Conservation (phyloP, 225 moss, liverwort and hornwort species). For the Takakia lepidozioides region DNA sequence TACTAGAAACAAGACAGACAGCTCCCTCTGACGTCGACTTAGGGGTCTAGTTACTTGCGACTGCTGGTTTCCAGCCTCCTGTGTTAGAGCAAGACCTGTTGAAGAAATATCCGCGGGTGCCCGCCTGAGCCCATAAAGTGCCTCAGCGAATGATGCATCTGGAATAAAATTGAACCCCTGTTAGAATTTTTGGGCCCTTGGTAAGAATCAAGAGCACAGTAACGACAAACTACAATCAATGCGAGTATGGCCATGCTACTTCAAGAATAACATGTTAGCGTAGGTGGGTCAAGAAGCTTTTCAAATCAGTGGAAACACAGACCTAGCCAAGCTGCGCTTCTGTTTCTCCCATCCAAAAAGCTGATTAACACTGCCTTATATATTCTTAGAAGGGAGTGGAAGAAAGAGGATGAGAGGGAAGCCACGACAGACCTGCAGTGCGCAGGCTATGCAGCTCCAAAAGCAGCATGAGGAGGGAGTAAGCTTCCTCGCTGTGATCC, state of each 20-base stretch:
- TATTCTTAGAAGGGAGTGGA: conserved; percentile 2
- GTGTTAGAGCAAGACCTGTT: conserved; percentile 19
- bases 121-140: conserved; percentile 84
- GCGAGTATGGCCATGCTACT: no score
- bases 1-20: conserved; percentile 85
- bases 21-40: conserved; percentile 61
- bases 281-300: no score
- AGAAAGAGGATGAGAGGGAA: not conserved
- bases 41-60: conserved; percentile 35
- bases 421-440: conserved; percentile 51
- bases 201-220: no score
- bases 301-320: no score
- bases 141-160: conserved; percentile 97
- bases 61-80: conserved; percentile 26
- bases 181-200: no score
- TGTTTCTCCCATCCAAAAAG: no score
- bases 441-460: conserved; percentile 86
- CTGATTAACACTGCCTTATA: no score
- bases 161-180: conserved; percentile 14
- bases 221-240: no score
- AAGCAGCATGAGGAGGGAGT: conserved; percentile 81
- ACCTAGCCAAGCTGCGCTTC: no score
- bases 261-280: no score
- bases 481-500: conserved; percentile 95
- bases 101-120: conserved; percentile 35